Evolutionary conservation across 305 asterid genomes (phyloP).

Genomic region (Fraxinus xanthoxyloides): DNA sequence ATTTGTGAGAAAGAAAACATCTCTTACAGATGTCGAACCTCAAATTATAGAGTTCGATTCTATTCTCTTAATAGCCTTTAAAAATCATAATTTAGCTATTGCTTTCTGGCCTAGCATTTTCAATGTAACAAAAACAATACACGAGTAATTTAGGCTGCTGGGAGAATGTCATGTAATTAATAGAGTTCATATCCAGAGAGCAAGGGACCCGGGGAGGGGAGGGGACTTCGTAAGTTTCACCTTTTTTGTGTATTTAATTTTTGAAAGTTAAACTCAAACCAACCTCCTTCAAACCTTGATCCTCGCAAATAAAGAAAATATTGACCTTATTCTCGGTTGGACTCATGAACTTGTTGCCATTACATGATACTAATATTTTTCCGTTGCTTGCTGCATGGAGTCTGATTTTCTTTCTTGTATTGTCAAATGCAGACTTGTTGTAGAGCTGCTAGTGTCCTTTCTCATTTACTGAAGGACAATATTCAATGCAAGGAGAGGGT

Average conservation of each 20-base stretch:
- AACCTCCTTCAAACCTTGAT: neutral
- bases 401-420: neutral
- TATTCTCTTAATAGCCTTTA: neutral
- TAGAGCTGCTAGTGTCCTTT: constrained; percentile 93
- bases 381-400: constrained; percentile 19
- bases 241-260: neutral
- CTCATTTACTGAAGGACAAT: constrained; percentile 82
- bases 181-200: neutral
- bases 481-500: constrained; percentile 87
- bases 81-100: neutral
- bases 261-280: neutral
- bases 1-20: neutral
- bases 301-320: neutral
- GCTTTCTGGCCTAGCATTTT: neutral
- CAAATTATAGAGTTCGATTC: neutral
- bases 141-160: neutral
- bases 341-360: neutral
- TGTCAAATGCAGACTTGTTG: constrained; percentile 71
- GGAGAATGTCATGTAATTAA: neutral
- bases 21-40: neutral
- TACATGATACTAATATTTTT: neutral
- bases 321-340: neutral
- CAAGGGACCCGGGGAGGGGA: neutral
- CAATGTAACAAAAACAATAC: neutral
- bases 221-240: neutral